Base-by-base conservation (phyloP, 768 basidiomycete species). In the Antrodiella citrinella region DNA sequence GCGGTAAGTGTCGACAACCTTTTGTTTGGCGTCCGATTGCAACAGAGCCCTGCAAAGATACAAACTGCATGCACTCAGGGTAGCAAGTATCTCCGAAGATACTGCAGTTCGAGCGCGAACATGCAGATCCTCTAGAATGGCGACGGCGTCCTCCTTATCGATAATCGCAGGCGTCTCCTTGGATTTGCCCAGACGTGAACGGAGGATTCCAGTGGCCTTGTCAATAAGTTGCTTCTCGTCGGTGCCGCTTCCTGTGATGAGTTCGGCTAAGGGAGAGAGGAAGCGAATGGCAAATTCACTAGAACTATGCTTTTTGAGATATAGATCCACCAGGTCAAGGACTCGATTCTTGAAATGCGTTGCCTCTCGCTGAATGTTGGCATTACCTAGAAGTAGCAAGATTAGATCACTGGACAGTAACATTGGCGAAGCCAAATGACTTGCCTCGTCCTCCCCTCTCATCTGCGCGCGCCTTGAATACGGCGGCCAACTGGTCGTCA, bases 341-440 rank as follows among this genome's bases (percentile, higher is more conserved):
- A 96, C 86, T 11, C 94, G 84, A 65, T 90, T 92, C 65, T 95
- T 97, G 80, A 96, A 97, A 67, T 97, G 88, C 4, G 90, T 86
- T 3, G 92, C 91, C 67, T 95, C 89, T 43, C 88, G 77, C 62
- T 93, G 88, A 24, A 78, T 81, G 60, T 83, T 80, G 59, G 80
- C 63, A 49, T 7, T 22, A 43, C 74, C 82, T 86, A 18, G 40
- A 20, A 1, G 23, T 57, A 25, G 56, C 42, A n/a, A 43, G 23
- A 12, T 11, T 24, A 15, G 15, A 18, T 9, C 23, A 18, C 35
- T 38, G 26, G 13, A 45, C 13, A n/a, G 47, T 2, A 7, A 43
- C 12, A 5, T 5, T 9, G 13, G 25, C 18, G 43, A 9, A 46
- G 7, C 40, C 43, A 47, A 42, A 30, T 2, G n/a, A 62, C 75